Conservation (phyloP, 2,329 filamentous ascomycete genomes). For the Botrytis fragariae region DNA sequence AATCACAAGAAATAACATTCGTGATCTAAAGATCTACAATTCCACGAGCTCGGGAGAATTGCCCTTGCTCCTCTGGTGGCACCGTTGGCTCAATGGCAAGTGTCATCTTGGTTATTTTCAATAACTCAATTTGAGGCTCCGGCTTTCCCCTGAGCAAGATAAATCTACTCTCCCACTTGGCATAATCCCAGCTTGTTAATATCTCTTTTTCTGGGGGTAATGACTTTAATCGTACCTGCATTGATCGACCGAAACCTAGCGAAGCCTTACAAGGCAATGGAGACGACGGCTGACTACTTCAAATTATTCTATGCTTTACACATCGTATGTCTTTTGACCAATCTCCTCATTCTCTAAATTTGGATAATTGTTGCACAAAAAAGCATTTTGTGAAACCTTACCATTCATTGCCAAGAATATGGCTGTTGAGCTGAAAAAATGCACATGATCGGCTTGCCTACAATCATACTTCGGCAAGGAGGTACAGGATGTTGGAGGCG, state of each 20-base stretch:
- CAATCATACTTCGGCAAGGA: not conserved
- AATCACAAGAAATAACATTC: not conserved
- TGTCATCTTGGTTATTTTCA: not conserved
- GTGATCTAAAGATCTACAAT: no score
- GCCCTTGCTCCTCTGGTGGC: slow-evolving; percentile 8
- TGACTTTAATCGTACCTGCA: slow-evolving; percentile 4
- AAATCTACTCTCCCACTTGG: slow-evolving; percentile 6
- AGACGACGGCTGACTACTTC: not conserved
- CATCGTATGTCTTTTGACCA: not conserved
- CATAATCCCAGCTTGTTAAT: not conserved
- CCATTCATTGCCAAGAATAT: slow-evolving; percentile 16
- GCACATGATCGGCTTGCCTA: slow-evolving; percentile 4
- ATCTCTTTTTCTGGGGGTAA: not conserved
- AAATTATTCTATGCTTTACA: not conserved
- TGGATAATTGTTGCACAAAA: not conserved
- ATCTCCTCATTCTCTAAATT: slow-evolving; percentile 16
- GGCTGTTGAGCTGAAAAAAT: slow-evolving; percentile 17
- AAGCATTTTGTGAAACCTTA: not conserved
- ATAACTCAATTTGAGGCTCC: not conserved
- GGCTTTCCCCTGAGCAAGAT: not conserved
- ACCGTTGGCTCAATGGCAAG: slow-evolving; percentile 1
- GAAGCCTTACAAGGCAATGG: not conserved
- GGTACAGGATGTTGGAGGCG: slow-evolving; percentile 8
- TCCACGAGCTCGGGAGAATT: not conserved
- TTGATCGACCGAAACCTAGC: slow-evolving; percentile 5